Percentiles rank a stretch among this genome's conserved stretches.
Evolutionary conservation across 208 protist species (phyloP).

Genomic region (Trypanosoma cruzi): DNA sequence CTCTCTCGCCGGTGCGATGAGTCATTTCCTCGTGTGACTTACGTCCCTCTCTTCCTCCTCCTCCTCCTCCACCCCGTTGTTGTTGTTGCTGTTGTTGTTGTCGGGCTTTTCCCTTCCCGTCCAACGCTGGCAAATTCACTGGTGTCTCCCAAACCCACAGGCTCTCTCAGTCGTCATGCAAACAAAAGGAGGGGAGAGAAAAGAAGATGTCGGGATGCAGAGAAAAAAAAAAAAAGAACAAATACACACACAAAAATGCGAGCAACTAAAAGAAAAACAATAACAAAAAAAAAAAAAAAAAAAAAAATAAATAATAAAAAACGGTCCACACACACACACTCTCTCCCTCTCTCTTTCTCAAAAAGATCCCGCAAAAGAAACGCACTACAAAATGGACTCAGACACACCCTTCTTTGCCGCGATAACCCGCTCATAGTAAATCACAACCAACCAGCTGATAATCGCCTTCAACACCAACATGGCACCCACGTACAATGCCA

Average conservation of each 20-base stretch:
- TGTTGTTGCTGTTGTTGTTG: too few relatives aligned
- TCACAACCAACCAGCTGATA: conserved; percentile 31
- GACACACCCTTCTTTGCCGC: not conserved
- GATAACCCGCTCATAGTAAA: conserved; percentile 41
- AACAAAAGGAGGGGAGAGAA: too few relatives aligned
- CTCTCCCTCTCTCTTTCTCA: too few relatives aligned
- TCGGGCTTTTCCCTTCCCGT: too few relatives aligned
- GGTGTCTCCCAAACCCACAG: too few relatives aligned
- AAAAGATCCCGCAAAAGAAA: not conserved
- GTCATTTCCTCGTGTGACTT: not conserved
- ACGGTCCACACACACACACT: too few relatives aligned
- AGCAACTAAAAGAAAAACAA: not conserved
- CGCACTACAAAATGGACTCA: conserved; percentile 19
- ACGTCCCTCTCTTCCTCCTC: not conserved
- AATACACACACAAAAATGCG: not conserved
- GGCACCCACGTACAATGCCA: conserved; percentile 46
- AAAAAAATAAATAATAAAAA: not conserved
- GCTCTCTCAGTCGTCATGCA: too few relatives aligned
- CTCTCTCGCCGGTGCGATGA: not conserved
- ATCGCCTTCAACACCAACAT: conserved; percentile 64
- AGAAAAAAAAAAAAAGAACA: not conserved
- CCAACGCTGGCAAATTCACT: too few relatives aligned
- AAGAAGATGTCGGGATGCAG: too few relatives aligned
- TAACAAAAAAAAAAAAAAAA: not conserved
- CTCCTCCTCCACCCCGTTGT: not conserved